Base-by-base conservation (phyloP, 306 rosid genomes). In the Rosa lucieae region DNA sequence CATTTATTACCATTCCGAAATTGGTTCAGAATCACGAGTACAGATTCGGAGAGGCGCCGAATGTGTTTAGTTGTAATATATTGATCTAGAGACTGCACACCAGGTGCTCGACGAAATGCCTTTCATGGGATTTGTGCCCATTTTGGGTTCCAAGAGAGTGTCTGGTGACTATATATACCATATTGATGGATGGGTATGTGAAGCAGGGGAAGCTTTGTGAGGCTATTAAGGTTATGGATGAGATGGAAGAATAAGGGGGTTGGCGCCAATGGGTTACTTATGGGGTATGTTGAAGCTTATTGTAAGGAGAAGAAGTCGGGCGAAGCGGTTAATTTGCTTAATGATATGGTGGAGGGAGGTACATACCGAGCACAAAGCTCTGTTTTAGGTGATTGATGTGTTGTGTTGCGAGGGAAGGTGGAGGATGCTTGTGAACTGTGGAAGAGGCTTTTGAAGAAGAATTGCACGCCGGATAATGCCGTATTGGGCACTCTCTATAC, bases 161-260 rank as follows among this genome's bases (percentile, higher is more conserved):
- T 26, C 96, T 59, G 97, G 91, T 82, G 0, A 89, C 90, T 42
- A 80, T 90, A 12, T 92, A 90, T 56, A 90, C 96, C 12, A 39
- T 87, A 76, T 86, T 92, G 87, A 85, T 90, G 87, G 88, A 87
- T 80, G 97, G 94, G 29, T 90, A 78, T 83, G 82, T 90, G 78
- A 89, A 80, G 86, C 83, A 32, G 71, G 89, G 96, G 69, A 84
- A 81, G 75, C 82, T 92, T 75, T 72, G 76, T 48, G 94, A 89
- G 78, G 96, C 96, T 39, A 77, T 92, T 59, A 89, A 82, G 84
- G 84, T 92, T 21, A 90, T 92, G 96, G 97, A 92, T 82, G 93
- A 87, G 49, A 90, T 92, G 97, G 93, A 92, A 92, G 83, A 93
- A 92, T 37, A 92, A 89, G 81, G 92, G 91, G 77, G 87, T 92